Evolutionary conservation across 208 protist genomes (phyloP).

Genomic region (Tetramitus jugosus): DNA sequence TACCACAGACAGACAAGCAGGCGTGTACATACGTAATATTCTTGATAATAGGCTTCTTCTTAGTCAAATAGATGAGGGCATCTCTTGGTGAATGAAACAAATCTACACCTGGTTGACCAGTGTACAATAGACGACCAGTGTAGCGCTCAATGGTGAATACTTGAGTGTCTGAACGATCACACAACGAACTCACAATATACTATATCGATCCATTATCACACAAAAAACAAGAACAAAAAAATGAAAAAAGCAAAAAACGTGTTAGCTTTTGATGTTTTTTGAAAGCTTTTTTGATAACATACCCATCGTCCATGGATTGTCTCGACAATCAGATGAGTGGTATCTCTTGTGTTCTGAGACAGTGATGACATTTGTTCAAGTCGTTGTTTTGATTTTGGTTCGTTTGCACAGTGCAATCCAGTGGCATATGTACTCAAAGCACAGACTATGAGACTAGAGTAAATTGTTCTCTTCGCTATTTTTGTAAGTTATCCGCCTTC

Average conservation of each 20-base stretch:
- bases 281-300: background rate
- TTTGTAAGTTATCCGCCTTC: no score
- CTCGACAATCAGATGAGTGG: background rate
- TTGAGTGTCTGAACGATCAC: conserved; percentile 47
- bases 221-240: no score
- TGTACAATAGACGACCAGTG: conserved; percentile 39
- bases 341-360: no score
- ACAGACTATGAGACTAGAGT: no score
- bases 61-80: conserved; percentile 31
- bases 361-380: no score
- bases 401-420: no score
- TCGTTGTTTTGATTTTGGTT: no score
- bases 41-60: conserved; percentile 39
- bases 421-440: no score
- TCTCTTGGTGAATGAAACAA: conserved; percentile 27
- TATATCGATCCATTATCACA: background rate
- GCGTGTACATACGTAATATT: conserved; percentile 27
- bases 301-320: background rate
- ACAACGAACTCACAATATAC: conserved; percentile 49
- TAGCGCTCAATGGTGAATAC: conserved; percentile 46
- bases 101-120: conserved; percentile 21
- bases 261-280: no score
- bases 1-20: no score
- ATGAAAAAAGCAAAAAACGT: no score
- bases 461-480: no score